Conservation (phyloP, 352 stramenopile species). For the Pythium oligandrum region DNA sequence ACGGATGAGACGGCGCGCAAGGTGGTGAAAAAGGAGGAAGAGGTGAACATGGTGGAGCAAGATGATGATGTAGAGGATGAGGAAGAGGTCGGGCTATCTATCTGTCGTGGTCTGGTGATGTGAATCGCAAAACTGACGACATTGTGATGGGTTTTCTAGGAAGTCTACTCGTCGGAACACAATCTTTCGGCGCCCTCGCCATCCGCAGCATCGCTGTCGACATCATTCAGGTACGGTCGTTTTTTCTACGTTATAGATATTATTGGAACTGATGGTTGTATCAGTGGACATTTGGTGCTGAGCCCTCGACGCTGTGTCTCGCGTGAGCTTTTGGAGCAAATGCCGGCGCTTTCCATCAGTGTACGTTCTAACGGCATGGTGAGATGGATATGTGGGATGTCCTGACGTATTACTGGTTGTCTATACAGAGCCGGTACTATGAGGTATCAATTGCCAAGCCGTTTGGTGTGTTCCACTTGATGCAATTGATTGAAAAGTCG, state of each 20-base stretch:
- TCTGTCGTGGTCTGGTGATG: no score
- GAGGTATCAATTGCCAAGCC: conserved; percentile 45
- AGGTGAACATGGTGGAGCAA: not conserved
- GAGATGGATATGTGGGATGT: not conserved
- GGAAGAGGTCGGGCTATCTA: conserved; percentile 14
- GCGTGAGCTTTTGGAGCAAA: conserved; percentile 67
- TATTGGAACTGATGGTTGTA: not conserved
- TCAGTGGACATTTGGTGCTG: conserved; percentile 14
- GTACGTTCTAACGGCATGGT: conserved; percentile 9
- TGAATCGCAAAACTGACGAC: no score
- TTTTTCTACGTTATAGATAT: no score
- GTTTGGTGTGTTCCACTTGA: conserved; percentile 73
- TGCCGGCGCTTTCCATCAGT: conserved; percentile 56
- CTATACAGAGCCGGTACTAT: conserved; percentile 43
- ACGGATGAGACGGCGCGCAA: not conserved
- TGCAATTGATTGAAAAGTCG: conserved; percentile 77
- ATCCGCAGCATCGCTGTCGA: conserved; percentile 1
- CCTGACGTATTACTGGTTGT: not conserved
- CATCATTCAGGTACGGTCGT: not conserved
- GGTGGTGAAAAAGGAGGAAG: no score
- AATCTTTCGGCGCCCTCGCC: conserved; percentile 4
- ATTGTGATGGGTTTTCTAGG: no score
- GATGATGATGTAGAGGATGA: conserved; percentile 4
- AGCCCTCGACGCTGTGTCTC: conserved; percentile 50
- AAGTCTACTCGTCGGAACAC: not conserved